phyloP scores from a whole-genome alignment of 129 eudicot species.

The Helianthus tuberosus region DNA sequence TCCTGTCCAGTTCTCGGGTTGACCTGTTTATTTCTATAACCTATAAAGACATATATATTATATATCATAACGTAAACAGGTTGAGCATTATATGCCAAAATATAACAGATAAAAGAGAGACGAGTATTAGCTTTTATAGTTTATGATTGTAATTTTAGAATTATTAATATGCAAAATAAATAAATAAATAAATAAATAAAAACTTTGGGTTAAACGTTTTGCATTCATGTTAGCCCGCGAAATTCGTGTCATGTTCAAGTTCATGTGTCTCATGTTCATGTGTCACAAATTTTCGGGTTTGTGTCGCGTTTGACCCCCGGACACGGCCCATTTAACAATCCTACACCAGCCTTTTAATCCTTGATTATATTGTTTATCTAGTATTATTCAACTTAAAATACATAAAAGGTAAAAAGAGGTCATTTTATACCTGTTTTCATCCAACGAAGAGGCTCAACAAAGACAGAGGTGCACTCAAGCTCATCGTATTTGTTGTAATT shows the following conservation, averaged over 20 bases:
- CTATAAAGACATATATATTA: neutral
- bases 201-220: neutral
- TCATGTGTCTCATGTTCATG: neutral
- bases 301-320: neutral
- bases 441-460: conserved; percentile 97
- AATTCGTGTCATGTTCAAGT: neutral
- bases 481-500: conserved; percentile 54
- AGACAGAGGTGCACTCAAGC: conserved; percentile 83
- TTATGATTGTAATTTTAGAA: neutral
- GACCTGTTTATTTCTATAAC: neutral
- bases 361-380: neutral
- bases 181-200: neutral
- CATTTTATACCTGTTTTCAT: conserved; percentile 76
- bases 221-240: neutral
- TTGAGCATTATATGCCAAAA: neutral
- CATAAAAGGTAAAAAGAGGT: neutral
- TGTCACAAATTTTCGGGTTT: neutral
- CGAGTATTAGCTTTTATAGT: neutral
- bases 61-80: too few relatives aligned
- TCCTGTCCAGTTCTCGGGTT: neutral
- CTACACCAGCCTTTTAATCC: neutral
- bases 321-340: neutral
- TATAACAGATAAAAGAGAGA: neutral
- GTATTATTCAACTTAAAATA: neutral
- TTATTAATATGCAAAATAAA: neutral